Evolutionary conservation across 805 yeast species (phyloP), one percentile per base, ranked within the genome.

Genomic region (Lipomyces orientalis): DNA sequence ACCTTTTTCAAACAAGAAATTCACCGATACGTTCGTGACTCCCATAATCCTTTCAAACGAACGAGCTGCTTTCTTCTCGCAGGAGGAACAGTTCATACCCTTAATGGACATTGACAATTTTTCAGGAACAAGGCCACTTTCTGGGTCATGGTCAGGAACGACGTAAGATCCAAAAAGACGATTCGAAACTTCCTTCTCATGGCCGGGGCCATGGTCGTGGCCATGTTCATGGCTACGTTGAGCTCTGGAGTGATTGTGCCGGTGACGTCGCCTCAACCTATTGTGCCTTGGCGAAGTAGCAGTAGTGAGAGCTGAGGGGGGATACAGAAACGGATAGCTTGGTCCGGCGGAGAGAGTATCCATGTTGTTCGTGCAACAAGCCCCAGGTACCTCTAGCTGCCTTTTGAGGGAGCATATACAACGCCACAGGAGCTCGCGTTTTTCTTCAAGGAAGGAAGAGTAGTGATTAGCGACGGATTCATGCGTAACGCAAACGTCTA

Each of bases 1-100:
- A 6, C 56, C 66, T 46, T 54, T 58, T 25, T 51, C 59, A 29
- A 66, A 54, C 14, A 66, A 37, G 49, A 62, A 62, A 14, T 31
- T 66, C 25, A 51, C 62, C 8, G 59, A 33, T 6, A 59, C 52
- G 22, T 58, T 60, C 34, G 64, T 9, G 54, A 62, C 69, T 9
- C 64, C 66, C 14, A 12, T 12, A 14, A 59, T 29, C 29, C 35
- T 55, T 22, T 58, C 37, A 6, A 66, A 52, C 9, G 69, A n/a
- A 4, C 43, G 29, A 22, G 34, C 7, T 19, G 62, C 64, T 31
- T 66, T 66, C 29, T n/a, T 31, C 33, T 66, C 69, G 52, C 69
- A 66, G 29, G 64, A 59, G 6, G 69, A 55, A 39, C 69, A 66
- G 29, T 67, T 66, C 69, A 66, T 66, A 5, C 69, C 69, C 19